Percentiles rank a stretch among this genome's conserved stretches.
Conservation (phyloP, 1,139 yeast species). For the Zygotorulaspora mrakii region DNA sequence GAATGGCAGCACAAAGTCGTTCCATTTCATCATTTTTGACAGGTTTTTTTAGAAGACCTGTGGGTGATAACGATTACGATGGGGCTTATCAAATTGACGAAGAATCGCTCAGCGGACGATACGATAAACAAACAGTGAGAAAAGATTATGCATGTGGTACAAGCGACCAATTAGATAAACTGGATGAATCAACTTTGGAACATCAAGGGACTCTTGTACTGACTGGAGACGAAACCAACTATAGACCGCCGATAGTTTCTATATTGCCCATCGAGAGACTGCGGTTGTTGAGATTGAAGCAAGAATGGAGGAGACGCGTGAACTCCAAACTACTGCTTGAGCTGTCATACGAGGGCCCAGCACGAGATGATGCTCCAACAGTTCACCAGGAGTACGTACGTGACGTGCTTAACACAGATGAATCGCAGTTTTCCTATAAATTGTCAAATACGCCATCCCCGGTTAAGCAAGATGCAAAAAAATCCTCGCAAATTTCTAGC, state of each 20-base stretch:
- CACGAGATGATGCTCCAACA: not conserved
- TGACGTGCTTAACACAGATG: slow-evolving; percentile 5
- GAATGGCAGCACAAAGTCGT: slow-evolving; percentile 17
- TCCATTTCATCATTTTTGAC: slow-evolving; percentile 30
- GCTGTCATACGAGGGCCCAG: slow-evolving; percentile 1
- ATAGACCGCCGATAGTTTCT: slow-evolving; percentile 34
- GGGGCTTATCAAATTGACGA: slow-evolving; percentile 3
- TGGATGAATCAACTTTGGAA: slow-evolving; percentile 5
- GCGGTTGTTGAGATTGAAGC: slow-evolving; percentile 29
- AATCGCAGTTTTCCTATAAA: slow-evolving; percentile 5
- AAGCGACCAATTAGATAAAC: slow-evolving; percentile 5
- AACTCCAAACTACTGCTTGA: slow-evolving; percentile 6
- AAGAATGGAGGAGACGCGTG: slow-evolving; percentile 18
- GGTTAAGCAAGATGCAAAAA: slow-evolving; percentile 10
- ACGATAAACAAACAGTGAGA: not conserved
- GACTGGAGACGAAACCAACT: slow-evolving; percentile 16
- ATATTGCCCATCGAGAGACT: slow-evolving; percentile 34
- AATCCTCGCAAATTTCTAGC: not conserved
- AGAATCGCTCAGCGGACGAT: not conserved
- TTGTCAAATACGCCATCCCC: slow-evolving; percentile 27
- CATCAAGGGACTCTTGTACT: slow-evolving; percentile 13
- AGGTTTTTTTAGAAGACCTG: slow-evolving; percentile 22
- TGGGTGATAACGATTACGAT: slow-evolving; percentile 3
- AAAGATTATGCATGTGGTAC: slow-evolving; percentile 3
- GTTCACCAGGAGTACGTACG: not conserved